Evolutionary conservation across 2,329 filamentous ascomycete species (phyloP).

Genomic region (Plectosphaerella sp.): DNA sequence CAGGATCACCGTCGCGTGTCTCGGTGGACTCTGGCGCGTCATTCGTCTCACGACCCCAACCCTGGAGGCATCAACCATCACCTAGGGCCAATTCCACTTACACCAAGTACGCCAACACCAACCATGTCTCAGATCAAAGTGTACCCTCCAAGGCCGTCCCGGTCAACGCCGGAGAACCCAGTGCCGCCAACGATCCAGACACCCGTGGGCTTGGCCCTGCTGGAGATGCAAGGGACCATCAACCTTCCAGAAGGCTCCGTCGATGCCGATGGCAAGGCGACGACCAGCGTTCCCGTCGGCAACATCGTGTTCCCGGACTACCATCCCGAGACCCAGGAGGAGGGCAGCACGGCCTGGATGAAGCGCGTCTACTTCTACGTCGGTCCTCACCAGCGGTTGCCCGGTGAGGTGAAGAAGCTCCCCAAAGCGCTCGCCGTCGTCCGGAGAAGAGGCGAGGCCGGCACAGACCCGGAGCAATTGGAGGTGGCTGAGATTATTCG

Average conservation of each 20-base stretch:
- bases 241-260: conserved; percentile 56
- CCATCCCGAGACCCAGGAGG: conserved; percentile 41
- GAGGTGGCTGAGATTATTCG: conserved; percentile 86
- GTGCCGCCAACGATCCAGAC: conserved; percentile 84
- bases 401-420: conserved; percentile 86
- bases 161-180: conserved; percentile 36
- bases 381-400: conserved; percentile 82
- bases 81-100: background rate
- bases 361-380: conserved; percentile 85
- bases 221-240: conserved; percentile 90
- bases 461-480: conserved; percentile 51
- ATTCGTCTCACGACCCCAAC: background rate
- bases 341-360: conserved; percentile 72
- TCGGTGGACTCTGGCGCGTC: background rate
- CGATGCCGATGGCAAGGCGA: conserved; percentile 22
- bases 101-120: background rate
- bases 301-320: conserved; percentile 77
- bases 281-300: conserved; percentile 52
- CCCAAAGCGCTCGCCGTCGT: conserved; percentile 76
- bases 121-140: conserved; percentile 35
- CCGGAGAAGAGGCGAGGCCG: conserved; percentile 43
- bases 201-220: conserved; percentile 79
- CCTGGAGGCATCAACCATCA: no score
- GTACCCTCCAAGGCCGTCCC: conserved; percentile 26
- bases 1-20: background rate